These are phyloP conservation scores for Fusarium brachygibbosum DNA, from an alignment of 2,329 filamentous ascomycete species.

Conservation along the genomic window DNA sequence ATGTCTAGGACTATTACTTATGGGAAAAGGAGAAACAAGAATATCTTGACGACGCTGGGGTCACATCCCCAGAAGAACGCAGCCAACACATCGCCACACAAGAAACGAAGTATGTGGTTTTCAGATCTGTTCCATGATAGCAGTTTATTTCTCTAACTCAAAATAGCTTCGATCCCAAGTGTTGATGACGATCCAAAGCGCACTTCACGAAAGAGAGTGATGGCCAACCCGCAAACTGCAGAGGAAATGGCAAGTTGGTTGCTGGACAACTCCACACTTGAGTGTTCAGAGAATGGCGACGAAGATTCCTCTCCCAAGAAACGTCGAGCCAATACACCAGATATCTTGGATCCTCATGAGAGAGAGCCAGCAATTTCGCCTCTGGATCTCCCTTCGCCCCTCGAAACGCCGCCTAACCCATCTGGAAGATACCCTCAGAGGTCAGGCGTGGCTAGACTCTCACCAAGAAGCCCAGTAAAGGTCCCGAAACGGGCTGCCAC, in stretches of 20 bases:
- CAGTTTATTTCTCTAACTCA: slow-evolving; percentile 5
- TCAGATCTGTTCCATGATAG: background rate
- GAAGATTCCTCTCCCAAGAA: slow-evolving; percentile 21
- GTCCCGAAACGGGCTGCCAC: slow-evolving; percentile 33
- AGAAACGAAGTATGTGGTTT: slow-evolving; percentile 38
- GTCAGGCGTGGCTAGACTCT: slow-evolving; percentile 29
- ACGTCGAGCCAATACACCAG: slow-evolving; percentile 11
- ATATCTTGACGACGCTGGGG: slow-evolving; percentile 48
- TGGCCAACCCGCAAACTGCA: slow-evolving; percentile 25
- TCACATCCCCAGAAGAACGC: slow-evolving; percentile 46
- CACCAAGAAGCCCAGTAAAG: slow-evolving; percentile 8
- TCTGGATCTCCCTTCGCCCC: slow-evolving; percentile 22
- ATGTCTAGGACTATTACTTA: slow-evolving; percentile 49
- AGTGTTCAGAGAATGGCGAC: slow-evolving; percentile 11
- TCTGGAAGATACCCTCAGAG: slow-evolving; percentile 7
- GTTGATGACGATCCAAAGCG: slow-evolving; percentile 15
- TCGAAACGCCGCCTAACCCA: slow-evolving; percentile 7
- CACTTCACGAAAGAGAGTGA: slow-evolving; percentile 25
- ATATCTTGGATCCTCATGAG: background rate
- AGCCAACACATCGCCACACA: slow-evolving; percentile 26
- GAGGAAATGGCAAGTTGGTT: slow-evolving; percentile 52
- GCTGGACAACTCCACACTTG: slow-evolving; percentile 45
- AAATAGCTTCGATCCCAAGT: background rate
- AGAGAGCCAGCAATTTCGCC: slow-evolving; percentile 18
- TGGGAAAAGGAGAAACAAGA: slow-evolving; percentile 51